Conservation (phyloP, 352 stramenopile genomes). For the Pythium vanterpoolii region DNA sequence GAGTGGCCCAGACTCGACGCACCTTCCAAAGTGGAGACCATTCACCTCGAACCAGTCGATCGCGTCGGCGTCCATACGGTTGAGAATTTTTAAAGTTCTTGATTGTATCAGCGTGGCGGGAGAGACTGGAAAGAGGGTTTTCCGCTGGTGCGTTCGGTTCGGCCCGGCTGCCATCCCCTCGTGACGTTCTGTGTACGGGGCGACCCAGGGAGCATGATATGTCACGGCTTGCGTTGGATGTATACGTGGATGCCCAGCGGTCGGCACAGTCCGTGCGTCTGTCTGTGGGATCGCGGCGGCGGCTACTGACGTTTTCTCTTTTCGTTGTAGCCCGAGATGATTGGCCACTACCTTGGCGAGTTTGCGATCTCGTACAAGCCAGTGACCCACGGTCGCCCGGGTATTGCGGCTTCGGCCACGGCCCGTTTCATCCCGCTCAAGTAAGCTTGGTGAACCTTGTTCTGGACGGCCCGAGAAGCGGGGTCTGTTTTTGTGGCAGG, state of each 20-base stretch:
- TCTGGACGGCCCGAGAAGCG: no score
- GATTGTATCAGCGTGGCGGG: conserved; percentile 11
- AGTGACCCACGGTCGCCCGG: conserved; percentile 97
- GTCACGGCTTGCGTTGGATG: conserved; percentile 12
- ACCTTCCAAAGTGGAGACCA: neutral
- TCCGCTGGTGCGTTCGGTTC: no score
- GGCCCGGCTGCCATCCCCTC: conserved; percentile 64
- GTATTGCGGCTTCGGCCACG: conserved; percentile 97
- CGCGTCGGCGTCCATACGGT: no score
- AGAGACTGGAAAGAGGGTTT: no score
- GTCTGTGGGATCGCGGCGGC: conserved; percentile 16
- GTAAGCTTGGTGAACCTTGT: conserved; percentile 73
- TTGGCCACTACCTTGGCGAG: conserved; percentile 99
- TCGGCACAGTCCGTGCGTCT: conserved; percentile 20
- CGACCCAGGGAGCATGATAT: conserved; percentile 74
- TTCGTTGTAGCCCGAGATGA: conserved; percentile 94
- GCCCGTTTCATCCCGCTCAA: conserved; percentile 99
- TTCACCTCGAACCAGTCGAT: no score
- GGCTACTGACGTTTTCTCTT: conserved; percentile 18
- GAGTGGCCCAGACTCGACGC: conserved; percentile 30
- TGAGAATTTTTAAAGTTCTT: no score
- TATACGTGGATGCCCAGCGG: conserved; percentile 16
- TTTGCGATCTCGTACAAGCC: conserved; percentile 99
- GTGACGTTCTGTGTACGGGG: conserved; percentile 89
- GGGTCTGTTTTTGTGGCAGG: neutral